A percentile compares a stretch with the other conserved stretches of the same genome.
Evolutionary conservation across 495 filamentous ascomycete species (phyloP).

Genomic region (Collariella sp.): DNA sequence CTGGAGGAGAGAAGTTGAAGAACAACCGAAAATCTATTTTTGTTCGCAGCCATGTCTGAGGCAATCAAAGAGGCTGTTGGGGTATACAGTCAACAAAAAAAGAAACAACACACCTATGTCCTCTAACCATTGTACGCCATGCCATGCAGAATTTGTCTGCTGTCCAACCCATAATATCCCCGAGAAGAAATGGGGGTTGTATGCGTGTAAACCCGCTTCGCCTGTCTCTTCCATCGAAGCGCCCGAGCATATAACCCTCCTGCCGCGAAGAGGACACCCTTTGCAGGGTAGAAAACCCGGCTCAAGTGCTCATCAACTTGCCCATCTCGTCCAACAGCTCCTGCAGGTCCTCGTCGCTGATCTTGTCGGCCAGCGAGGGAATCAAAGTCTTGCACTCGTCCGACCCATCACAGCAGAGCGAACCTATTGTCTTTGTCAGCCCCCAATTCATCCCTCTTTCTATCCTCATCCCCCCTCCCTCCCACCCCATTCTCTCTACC

Average conservation of each 20-base stretch:
- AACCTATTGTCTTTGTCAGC: conserved; percentile 51
- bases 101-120: conserved; percentile 2
- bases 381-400: conserved; percentile 97
- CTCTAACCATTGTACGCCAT: conserved; percentile 9
- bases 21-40: not conserved
- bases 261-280: too few relatives aligned
- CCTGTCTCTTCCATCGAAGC: too few relatives aligned
- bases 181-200: not conserved
- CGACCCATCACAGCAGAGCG: conserved; percentile 79
- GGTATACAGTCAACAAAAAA: conserved; percentile 7
- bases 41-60: not conserved
- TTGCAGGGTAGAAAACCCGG: not conserved
- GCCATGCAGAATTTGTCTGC: conserved; percentile 13
- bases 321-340: conserved; percentile 83
- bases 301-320: conserved; percentile 45
- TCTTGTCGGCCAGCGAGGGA: conserved; percentile 80
- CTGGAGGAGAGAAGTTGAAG: not conserved
- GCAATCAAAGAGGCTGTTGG: not conserved
- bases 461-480: too few relatives aligned
- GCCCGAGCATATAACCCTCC: too few relatives aligned
- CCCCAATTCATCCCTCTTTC: not conserved
- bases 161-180: not conserved
- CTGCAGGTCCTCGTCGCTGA: conserved; percentile 76
- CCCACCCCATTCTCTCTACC: not conserved
- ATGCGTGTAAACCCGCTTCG: not conserved